Base-by-base conservation (phyloP, 106 monocot species). In the Dendrobium nobile region DNA sequence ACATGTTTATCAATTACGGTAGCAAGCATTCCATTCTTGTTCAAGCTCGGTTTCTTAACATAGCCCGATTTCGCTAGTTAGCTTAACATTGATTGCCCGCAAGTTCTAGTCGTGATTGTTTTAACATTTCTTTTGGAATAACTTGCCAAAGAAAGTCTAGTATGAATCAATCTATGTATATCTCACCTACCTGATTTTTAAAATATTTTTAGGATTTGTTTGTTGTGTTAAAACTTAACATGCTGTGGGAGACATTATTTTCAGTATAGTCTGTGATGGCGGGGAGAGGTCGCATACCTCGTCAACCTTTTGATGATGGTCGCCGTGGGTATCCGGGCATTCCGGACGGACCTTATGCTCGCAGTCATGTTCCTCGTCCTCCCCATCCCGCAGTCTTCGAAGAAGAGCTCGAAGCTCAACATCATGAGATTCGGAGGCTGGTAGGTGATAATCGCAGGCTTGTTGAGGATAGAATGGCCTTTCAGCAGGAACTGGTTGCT, bases 401-500 rank as follows among this genome's bases (percentile, higher is more conserved):
- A 73, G 85, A 88, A 78, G 90, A 91, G 64, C 56, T 88, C 56
- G 88, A 91, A 20, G 4, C 86, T 45, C 91, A 86, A 75, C 84
- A 85, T 55, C 73, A 82, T 47, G 91, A 91, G 58, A 82, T 91
- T n/a, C 58, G 80, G 61, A 91, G 88, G 64, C 88, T 91, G 72
- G 6, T 85, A 67, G 84, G 80, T 17, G 88, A 91, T 24, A 84
- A 91, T 75, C 84, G 73, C 59, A 86, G 78, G 45, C 78, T 91
- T 9, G 78, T 27, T 48, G 91, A 88, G 54, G 91, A 91, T 22
- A 82, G 88, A 33, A 37, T 80, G 47, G 80, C 73, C 41, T 81
- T 91, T 78, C 88, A 88, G 59, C 72, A 68, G 78, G 91, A 91
- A 24, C 47, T 91, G n/a, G 75, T 44, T 80, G 86, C 75, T 75